Percentiles rank a stretch among this genome's conserved stretches.
Evolutionary conservation across 2,329 filamentous ascomycete genomes (phyloP).

Genomic region (Sphaerostilbella broomeana): DNA sequence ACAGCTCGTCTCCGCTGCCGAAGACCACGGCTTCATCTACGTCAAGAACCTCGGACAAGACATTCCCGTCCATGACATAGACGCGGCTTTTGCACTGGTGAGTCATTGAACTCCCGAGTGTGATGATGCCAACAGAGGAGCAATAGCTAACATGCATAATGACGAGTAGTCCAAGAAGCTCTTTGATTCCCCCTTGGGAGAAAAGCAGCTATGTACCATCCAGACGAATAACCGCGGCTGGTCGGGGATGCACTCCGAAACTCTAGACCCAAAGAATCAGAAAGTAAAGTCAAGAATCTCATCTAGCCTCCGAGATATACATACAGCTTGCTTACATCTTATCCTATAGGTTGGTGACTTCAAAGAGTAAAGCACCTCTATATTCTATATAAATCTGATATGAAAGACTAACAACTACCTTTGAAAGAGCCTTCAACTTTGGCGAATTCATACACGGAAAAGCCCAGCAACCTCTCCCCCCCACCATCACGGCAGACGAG

Average conservation of each 20-base stretch:
- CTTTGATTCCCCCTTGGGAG: slow-evolving; percentile 61
- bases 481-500: slow-evolving; percentile 53
- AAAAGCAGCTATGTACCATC: slow-evolving; percentile 71
- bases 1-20: slow-evolving; percentile 71
- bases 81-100: slow-evolving; percentile 69
- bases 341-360: slow-evolving; percentile 64
- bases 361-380: slow-evolving; percentile 69
- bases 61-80: slow-evolving; percentile 60
- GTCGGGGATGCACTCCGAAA: slow-evolving; percentile 82
- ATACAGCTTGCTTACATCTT: neutral
- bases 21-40: slow-evolving; percentile 83
- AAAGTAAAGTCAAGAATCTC: slow-evolving; percentile 42
- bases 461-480: slow-evolving; percentile 71
- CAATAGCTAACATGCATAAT: too few relatives aligned
- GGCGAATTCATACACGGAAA: slow-evolving; percentile 64
- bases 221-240: slow-evolving; percentile 79
- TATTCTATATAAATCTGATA: too few relatives aligned
- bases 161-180: slow-evolving; percentile 63
- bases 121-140: too few relatives aligned
- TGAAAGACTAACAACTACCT: too few relatives aligned
- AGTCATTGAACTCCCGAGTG: too few relatives aligned
- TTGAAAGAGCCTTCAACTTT: slow-evolving; percentile 78
- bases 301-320: neutral
- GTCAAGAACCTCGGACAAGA: slow-evolving; percentile 67
- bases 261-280: slow-evolving; percentile 76